A percentile compares a stretch with the other conserved stretches of the same genome.
These are phyloP conservation scores for Thielaviopsis euricoi DNA, from an alignment of 2,329 filamentous ascomycete genomes.

Conservation along the genomic window DNA sequence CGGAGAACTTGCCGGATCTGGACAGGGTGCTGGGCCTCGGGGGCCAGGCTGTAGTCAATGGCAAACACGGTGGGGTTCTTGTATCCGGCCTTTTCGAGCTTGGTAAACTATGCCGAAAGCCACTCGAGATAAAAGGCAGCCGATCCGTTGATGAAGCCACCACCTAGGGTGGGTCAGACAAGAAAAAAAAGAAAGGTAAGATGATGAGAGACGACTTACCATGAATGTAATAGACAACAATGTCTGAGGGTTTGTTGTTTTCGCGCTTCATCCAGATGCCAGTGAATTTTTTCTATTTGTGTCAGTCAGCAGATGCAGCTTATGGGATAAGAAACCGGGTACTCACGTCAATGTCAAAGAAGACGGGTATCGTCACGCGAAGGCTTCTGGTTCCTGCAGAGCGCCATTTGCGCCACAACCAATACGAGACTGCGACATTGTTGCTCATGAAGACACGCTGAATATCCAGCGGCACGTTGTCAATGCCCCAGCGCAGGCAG, in stretches of 20 bases:
- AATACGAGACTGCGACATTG: conserved; percentile 53
- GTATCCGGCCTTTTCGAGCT: conserved; percentile 50
- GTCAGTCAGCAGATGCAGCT: background rate
- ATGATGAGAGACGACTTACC: conserved; percentile 30
- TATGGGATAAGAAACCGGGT: background rate
- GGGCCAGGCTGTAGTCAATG: conserved; percentile 58
- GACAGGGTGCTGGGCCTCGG: conserved; percentile 54
- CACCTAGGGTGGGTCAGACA: conserved; percentile 30
- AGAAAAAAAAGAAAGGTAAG: background rate
- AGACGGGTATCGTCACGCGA: conserved; percentile 41
- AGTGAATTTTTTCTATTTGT: conserved; percentile 26
- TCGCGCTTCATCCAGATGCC: conserved; percentile 57
- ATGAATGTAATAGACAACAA: conserved; percentile 71
- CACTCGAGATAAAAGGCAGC: conserved; percentile 76
- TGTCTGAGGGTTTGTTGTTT: conserved; percentile 44
- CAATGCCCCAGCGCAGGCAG: conserved; percentile 64
- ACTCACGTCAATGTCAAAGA: conserved; percentile 26
- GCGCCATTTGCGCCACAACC: conserved; percentile 53
- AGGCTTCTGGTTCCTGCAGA: conserved; percentile 38
- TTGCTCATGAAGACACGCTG: conserved; percentile 66
- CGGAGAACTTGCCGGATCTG: conserved; percentile 54
- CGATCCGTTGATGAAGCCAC: conserved; percentile 72
- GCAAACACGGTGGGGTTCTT: conserved; percentile 63
- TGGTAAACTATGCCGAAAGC: conserved; percentile 51
- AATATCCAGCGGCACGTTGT: conserved; percentile 49